Percentiles rank a stretch among this genome's conserved stretches.
Conservation (phyloP, 2,329 filamentous ascomycete genomes). For the Fusarium sp. region DNA sequence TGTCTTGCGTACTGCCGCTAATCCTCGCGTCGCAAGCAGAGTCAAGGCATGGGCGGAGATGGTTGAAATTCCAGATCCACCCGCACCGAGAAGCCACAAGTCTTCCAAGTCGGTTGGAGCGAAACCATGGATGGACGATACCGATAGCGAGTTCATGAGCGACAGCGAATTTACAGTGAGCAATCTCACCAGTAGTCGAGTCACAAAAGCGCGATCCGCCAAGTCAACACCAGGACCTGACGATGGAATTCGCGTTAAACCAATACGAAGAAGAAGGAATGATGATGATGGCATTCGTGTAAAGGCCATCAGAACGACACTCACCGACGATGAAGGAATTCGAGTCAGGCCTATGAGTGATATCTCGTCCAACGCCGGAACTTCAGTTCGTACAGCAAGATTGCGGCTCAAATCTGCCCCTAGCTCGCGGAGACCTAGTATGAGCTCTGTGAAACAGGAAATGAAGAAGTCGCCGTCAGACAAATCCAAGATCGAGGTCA, state of each 20-base stretch:
- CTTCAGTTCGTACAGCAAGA: conserved; percentile 44
- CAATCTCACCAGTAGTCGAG: conserved; percentile 40
- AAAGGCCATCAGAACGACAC: conserved; percentile 38
- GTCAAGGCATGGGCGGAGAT: conserved; percentile 72
- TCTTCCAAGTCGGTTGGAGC: conserved; percentile 53
- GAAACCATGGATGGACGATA: conserved; percentile 45
- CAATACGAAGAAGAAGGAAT: conserved; percentile 51
- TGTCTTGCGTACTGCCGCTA: conserved; percentile 63
- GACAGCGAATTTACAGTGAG: conserved; percentile 50
- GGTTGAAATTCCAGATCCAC: conserved; percentile 63
- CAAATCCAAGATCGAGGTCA: conserved; percentile 22
- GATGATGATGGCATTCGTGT: conserved; percentile 54
- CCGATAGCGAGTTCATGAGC: conserved; percentile 47
- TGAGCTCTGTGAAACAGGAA: conserved; percentile 48
- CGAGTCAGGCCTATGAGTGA: conserved; percentile 49
- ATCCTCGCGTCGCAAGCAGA: conserved; percentile 69
- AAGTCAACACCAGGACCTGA: conserved; percentile 48
- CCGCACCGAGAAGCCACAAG: conserved; percentile 53
- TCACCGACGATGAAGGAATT: conserved; percentile 50
- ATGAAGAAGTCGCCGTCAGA: conserved; percentile 40
- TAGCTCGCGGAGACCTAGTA: conserved; percentile 42
- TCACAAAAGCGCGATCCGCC: conserved; percentile 38
- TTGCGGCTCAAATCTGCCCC: conserved; percentile 48
- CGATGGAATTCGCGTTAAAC: conserved; percentile 60
- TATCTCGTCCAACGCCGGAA: conserved; percentile 45